These are phyloP conservation scores for Magnaporthiopsis rhizophila DNA, from an alignment of 2,329 filamentous ascomycete genomes.

Conservation along the genomic window DNA sequence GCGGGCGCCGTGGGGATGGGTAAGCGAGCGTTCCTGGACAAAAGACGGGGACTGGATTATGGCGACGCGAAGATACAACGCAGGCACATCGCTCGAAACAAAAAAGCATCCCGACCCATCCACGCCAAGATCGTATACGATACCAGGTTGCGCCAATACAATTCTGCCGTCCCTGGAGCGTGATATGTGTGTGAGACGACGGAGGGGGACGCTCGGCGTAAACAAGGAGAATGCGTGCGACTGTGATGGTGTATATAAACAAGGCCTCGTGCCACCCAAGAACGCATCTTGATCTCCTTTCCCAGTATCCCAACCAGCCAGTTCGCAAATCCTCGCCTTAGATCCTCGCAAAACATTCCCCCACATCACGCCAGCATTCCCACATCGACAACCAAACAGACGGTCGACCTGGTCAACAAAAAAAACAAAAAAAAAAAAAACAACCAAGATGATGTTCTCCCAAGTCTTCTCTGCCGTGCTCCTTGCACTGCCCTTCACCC, in stretches of 20 bases:
- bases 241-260: neutral
- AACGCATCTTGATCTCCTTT: neutral
- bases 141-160: neutral
- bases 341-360: neutral
- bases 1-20: too few relatives aligned
- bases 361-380: neutral
- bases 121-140: neutral
- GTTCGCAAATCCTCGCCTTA: neutral
- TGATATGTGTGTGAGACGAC: neutral
- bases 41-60: neutral
- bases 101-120: neutral
- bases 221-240: neutral
- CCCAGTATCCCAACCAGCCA: neutral
- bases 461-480: neutral
- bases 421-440: too few relatives aligned
- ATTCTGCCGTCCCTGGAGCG: neutral
- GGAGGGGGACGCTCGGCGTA: neutral
- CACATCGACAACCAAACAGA: neutral
- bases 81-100: neutral
- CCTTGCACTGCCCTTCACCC: neutral
- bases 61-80: neutral
- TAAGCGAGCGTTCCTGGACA: neutral
- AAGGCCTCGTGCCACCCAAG: neutral
- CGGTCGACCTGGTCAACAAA: neutral
- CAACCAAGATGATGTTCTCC: neutral